These are phyloP conservation scores for Sclerotinia nivalis DNA, from an alignment of 2,329 filamentous ascomycete genomes.

Conservation along the genomic window DNA sequence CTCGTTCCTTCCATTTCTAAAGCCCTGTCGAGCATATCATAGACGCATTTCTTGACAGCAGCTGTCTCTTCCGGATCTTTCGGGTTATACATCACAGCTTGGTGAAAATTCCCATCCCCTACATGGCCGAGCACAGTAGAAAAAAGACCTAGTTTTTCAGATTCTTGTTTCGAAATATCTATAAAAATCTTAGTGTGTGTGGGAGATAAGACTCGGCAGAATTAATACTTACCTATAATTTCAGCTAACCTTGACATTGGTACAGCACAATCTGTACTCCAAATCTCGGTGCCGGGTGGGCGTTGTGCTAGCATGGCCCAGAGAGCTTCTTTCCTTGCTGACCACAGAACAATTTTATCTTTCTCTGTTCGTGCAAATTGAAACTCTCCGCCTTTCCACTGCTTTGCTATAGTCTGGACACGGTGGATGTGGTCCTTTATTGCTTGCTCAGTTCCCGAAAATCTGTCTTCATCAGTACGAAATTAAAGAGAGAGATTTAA, in stretches of 20 bases:
- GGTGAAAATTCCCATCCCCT: conserved; percentile 91
- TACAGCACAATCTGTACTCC: conserved; percentile 82
- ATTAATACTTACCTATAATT: conserved; percentile 53
- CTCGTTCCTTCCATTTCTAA: conserved; percentile 92
- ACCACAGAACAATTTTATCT: conserved; percentile 76
- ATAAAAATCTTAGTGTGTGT: not conserved
- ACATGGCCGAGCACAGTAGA: conserved; percentile 84
- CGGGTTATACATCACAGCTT: conserved; percentile 85
- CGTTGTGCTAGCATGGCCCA: conserved; percentile 76
- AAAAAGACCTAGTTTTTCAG: conserved; percentile 74
- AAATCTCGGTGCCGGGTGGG: conserved; percentile 62
- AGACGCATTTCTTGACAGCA: conserved; percentile 75
- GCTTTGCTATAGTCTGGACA: conserved; percentile 66
- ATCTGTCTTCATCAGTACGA: conserved; percentile 39
- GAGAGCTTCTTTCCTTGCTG: conserved; percentile 75
- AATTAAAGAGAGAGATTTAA: fast-evolving
- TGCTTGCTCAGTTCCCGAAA: conserved; percentile 72
- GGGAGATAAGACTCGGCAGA: not conserved
- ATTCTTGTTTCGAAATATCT: conserved; percentile 78
- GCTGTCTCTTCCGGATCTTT: conserved; percentile 66
- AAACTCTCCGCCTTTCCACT: conserved; percentile 64
- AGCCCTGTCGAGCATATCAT: conserved; percentile 83
- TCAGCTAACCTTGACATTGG: conserved; percentile 73
- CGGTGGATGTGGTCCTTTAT: conserved; percentile 72
- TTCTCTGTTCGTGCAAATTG: conserved; percentile 71